A percentile compares a stretch with the other conserved stretches of the same genome.
phyloP scores from a whole-genome alignment of 2,329 filamentous ascomycete species.

The Bipolaris gigantea region DNA sequence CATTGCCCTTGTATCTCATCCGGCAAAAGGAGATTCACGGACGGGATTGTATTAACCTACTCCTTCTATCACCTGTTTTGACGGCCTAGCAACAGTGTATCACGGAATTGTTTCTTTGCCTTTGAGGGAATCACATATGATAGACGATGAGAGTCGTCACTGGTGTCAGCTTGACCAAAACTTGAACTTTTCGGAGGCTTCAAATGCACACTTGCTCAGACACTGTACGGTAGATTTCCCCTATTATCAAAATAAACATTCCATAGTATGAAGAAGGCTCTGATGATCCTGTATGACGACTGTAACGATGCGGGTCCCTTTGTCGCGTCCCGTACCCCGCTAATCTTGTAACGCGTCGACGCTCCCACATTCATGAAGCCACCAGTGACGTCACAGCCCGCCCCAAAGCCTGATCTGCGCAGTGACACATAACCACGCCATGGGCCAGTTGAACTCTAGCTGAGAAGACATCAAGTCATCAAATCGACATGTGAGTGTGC shows the following conservation, averaged over 20 bases:
- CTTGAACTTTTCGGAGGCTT: neutral
- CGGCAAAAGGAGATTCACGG: neutral
- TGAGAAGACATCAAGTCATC: conserved; percentile 4
- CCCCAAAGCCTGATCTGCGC: conserved; percentile 8
- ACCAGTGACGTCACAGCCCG: conserved; percentile 8
- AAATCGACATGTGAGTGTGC: neutral
- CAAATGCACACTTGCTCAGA: neutral
- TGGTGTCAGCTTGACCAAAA: neutral
- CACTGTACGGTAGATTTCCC: neutral
- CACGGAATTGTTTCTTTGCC: neutral
- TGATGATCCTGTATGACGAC: neutral
- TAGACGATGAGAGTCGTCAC: neutral
- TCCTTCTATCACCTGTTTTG: neutral
- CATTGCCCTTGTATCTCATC: neutral
- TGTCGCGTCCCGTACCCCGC: conserved; percentile 6
- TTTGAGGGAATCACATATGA: neutral
- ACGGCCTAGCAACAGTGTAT: conserved; percentile 2
- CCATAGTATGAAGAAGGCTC: too few relatives aligned
- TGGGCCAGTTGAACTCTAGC: neutral
- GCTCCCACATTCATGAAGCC: neutral
- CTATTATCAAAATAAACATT: too few relatives aligned
- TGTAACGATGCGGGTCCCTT: conserved; percentile 1
- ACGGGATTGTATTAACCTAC: neutral
- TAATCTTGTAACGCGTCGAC: conserved; percentile 7
- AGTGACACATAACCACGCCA: neutral